Evolutionary conservation across 2,329 filamentous ascomycete genomes (phyloP).

Genomic region (Verticillium alfalfae): DNA sequence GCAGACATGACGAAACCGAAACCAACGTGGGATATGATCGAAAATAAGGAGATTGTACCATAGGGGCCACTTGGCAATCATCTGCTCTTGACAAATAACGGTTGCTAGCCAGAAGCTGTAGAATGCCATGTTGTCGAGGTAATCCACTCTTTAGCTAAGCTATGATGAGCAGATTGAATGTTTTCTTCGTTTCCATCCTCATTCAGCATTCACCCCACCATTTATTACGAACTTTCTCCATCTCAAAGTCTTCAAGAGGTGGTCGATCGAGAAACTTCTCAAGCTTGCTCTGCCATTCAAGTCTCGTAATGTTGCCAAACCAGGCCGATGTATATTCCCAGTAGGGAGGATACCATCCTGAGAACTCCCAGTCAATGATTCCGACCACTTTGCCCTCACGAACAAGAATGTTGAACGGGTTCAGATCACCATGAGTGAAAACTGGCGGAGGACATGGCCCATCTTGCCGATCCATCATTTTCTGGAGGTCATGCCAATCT

Average conservation of each 20-base stretch:
- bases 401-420: conserved; percentile 35
- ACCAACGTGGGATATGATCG: conserved; percentile 22
- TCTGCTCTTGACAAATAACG: not conserved
- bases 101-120: not conserved
- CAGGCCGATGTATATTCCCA: conserved; percentile 26
- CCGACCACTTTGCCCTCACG: conserved; percentile 33
- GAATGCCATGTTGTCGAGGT: not conserved
- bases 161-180: not conserved
- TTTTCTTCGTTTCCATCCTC: not conserved
- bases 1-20: conserved; percentile 14
- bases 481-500: conserved; percentile 20
- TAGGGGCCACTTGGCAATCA: conserved; percentile 1
- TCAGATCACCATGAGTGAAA: conserved; percentile 43
- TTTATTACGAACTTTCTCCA: conserved; percentile 31
- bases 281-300: conserved; percentile 28
- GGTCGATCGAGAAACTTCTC: conserved; percentile 27
- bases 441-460: conserved; percentile 25
- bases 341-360: conserved; percentile 25
- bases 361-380: conserved; percentile 31
- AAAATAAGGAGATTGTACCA: conserved; percentile 15
- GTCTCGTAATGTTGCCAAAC: conserved; percentile 14
- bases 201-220: conserved; percentile 24
- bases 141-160: not conserved
- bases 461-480: conserved; percentile 29
- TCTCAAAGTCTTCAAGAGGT: conserved; percentile 27